Evolutionary conservation across 1,284 basidiomycete species (phyloP).

Genomic region (Macrocybe sp.): DNA sequence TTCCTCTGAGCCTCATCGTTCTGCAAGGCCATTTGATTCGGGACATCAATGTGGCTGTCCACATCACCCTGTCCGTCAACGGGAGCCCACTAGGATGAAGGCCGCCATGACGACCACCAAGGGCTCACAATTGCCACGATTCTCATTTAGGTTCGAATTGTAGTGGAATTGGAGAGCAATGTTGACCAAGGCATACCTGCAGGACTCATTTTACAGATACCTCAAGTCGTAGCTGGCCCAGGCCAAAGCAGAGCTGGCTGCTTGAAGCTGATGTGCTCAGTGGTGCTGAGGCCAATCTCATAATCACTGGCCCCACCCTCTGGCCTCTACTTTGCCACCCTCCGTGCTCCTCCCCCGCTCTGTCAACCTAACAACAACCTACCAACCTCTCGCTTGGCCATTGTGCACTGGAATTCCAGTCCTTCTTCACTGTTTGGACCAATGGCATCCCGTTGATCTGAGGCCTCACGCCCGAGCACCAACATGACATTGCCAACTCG

Average conservation of each 20-base stretch:
- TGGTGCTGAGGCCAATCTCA: conserved; percentile 73
- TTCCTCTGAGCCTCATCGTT: too few species aligned
- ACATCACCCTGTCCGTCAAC: too few species aligned
- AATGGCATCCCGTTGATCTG: conserved; percentile 62
- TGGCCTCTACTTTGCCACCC: conserved; percentile 64
- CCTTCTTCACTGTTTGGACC: conserved; percentile 71
- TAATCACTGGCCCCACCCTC: conserved; percentile 76
- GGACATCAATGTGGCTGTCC: too few species aligned
- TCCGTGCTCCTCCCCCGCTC: conserved; percentile 51
- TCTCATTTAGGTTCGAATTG: conserved; percentile 86
- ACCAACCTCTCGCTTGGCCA: conserved; percentile 39
- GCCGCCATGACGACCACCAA: conserved; percentile 91
- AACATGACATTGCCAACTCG: conserved; percentile 79
- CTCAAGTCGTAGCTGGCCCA: conserved; percentile 69
- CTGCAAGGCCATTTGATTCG: too few species aligned
- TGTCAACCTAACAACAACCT: conserved; percentile 27
- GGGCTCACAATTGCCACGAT: conserved; percentile 78
- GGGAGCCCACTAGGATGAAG: conserved; percentile 34
- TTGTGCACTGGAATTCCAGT: conserved; percentile 47
- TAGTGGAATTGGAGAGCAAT: conserved; percentile 71
- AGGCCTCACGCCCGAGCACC: conserved; percentile 48
- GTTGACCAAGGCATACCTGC: conserved; percentile 59
- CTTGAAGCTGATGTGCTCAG: conserved; percentile 66
- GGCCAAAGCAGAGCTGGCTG: conserved; percentile 66
- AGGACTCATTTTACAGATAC: conserved; percentile 75